Conservation (phyloP, 2,329 filamentous ascomycete genomes). For the Cercospora brassicicola region DNA sequence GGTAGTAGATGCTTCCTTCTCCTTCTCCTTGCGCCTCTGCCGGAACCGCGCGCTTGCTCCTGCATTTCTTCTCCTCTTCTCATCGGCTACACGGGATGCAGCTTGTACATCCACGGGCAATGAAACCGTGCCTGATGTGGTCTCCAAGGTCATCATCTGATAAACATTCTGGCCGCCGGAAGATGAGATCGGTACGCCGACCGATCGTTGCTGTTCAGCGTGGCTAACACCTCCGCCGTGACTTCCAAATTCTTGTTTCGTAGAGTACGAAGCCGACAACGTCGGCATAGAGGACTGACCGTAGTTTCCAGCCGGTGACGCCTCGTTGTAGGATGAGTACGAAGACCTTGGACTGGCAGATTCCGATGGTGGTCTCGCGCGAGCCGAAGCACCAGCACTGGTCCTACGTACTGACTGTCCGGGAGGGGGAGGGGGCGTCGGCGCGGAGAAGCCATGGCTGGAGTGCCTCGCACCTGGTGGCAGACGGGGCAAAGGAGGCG, state of each 20-base stretch:
- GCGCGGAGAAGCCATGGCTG: conserved; percentile 40
- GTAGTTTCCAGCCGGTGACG: conserved; percentile 34
- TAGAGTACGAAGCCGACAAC: conserved; percentile 24
- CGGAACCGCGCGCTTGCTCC: conserved; percentile 82
- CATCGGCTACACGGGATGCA: conserved; percentile 77
- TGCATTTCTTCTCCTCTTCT: conserved; percentile 82
- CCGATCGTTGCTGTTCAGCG: conserved; percentile 35
- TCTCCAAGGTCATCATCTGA: conserved; percentile 57
- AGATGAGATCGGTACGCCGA: conserved; percentile 49
- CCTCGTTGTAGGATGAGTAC: conserved; percentile 50
- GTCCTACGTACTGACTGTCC: conserved; percentile 44
- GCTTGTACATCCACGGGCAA: conserved; percentile 78
- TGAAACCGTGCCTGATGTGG: conserved; percentile 53
- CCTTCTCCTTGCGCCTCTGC: conserved; percentile 77
- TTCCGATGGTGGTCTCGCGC: conserved; percentile 30
- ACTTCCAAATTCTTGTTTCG: conserved; percentile 13
- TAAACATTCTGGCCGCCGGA: conserved; percentile 49
- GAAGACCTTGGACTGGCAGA: conserved; percentile 52
- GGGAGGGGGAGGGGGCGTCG: conserved; percentile 37
- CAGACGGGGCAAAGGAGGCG: conserved; percentile 51
- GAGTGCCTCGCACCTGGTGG: conserved; percentile 40
- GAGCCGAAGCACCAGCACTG: conserved; percentile 30
- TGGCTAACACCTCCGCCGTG: conserved; percentile 4
- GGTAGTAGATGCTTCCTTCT: conserved; percentile 68
- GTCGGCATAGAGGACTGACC: conserved; percentile 26